phyloP scores from a whole-genome alignment of 2,329 filamentous ascomycete genomes.

The Paraconiothyrium sp. region DNA sequence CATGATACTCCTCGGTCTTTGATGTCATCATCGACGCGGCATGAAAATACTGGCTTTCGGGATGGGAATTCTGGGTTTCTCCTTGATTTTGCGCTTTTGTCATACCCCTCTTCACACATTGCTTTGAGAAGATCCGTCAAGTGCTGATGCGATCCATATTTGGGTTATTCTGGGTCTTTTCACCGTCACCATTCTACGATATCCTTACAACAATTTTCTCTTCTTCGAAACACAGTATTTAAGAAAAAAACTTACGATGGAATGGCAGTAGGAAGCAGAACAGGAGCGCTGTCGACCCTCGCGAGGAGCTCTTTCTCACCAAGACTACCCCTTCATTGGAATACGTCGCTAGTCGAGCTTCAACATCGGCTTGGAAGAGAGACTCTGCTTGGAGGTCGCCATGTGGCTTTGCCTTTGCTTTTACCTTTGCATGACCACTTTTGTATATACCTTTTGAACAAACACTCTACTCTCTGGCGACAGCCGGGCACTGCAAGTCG shows the following conservation, averaged over 20 bases:
- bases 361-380: not conserved
- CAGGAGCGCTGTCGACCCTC: not conserved
- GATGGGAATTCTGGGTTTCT: constrained; percentile 18
- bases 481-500: constrained; percentile 15
- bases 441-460: constrained; percentile 24
- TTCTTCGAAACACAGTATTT: constrained; percentile 4
- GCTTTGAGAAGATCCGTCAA: constrained; percentile 50
- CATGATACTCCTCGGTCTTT: constrained; percentile 18
- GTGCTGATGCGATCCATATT: constrained; percentile 51
- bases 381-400: not conserved
- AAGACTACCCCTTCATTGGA: constrained; percentile 2
- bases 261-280: not conserved
- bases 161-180: constrained; percentile 34
- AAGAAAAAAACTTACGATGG: not conserved
- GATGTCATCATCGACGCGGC: constrained; percentile 22
- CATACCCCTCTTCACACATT: constrained; percentile 20
- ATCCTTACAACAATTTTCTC: constrained; percentile 5
- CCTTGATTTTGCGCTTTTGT: constrained; percentile 14
- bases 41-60: constrained; percentile 29
- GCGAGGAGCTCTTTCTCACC: not conserved
- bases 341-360: constrained; percentile 6
- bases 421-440: constrained; percentile 12
- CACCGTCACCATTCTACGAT: constrained; percentile 25
- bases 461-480: constrained; percentile 18
- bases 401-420: not conserved